These are phyloP conservation scores for Botryotinia globosa DNA, from an alignment of 2,329 filamentous ascomycete species.

Conservation along the genomic window DNA sequence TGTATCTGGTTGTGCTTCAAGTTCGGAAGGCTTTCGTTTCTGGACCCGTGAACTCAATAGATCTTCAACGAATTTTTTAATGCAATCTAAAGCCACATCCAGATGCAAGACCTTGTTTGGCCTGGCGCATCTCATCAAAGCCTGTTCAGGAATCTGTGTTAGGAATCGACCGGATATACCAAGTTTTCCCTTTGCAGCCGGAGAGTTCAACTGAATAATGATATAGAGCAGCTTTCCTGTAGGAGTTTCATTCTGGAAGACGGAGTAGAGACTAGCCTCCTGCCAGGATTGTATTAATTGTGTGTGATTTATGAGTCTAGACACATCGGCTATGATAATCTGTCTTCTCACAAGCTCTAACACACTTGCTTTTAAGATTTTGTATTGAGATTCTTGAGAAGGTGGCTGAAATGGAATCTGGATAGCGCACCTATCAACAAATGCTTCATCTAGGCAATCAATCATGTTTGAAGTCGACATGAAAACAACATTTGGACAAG, in stretches of 20 bases:
- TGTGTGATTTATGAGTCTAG: slow-evolving; percentile 16
- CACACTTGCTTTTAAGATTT: slow-evolving; percentile 33
- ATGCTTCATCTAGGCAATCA: slow-evolving; percentile 35
- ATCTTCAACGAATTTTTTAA: background rate
- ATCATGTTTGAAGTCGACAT: slow-evolving; percentile 38
- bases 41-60: background rate
- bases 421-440: slow-evolving; percentile 35
- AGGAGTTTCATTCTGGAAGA: background rate
- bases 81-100: background rate
- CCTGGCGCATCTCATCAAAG: slow-evolving; percentile 28
- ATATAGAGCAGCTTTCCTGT: slow-evolving; percentile 26
- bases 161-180: slow-evolving; percentile 28
- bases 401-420: slow-evolving; percentile 30
- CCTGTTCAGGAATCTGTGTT: slow-evolving; percentile 32
- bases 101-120: background rate
- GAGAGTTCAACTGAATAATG: slow-evolving; percentile 25
- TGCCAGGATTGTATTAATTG: slow-evolving; percentile 27
- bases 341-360: slow-evolving; percentile 28
- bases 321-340: slow-evolving; percentile 21
- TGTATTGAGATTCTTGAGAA: slow-evolving; percentile 30
- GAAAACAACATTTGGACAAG: slow-evolving; percentile 33
- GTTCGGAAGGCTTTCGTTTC: background rate
- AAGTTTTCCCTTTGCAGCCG: background rate
- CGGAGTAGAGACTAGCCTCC: slow-evolving; percentile 26
- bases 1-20: background rate